Evolutionary conservation across 2,329 filamentous ascomycete species (phyloP).

Genomic region (Penicillium digitatum): DNA sequence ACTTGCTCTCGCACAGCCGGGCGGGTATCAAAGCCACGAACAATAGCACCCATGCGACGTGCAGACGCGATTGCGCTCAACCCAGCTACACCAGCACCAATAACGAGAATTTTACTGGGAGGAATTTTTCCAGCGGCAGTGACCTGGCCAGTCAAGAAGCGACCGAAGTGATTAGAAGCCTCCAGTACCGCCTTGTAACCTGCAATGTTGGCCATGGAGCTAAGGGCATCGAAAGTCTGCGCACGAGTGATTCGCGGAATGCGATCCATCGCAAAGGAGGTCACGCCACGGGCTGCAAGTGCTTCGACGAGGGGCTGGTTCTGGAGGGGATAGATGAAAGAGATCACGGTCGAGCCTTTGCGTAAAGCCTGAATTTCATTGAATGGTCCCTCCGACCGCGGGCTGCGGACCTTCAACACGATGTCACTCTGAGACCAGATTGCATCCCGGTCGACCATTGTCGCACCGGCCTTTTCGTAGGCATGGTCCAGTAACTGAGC

Average conservation of each 20-base stretch:
- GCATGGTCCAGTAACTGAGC: constrained; percentile 75
- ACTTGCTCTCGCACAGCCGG: constrained; percentile 85
- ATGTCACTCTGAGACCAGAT: constrained; percentile 75
- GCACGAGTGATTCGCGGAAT: constrained; percentile 85
- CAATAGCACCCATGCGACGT: constrained; percentile 79
- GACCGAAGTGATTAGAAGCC: constrained; percentile 82
- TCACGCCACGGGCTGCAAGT: constrained; percentile 66
- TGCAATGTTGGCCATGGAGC: constrained; percentile 91
- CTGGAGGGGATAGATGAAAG: constrained; percentile 77
- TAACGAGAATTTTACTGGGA: constrained; percentile 83
- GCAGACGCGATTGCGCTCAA: constrained; percentile 84
- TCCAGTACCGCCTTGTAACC: constrained; percentile 90
- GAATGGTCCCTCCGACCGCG: constrained; percentile 54
- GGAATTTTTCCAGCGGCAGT: constrained; percentile 89
- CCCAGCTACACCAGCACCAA: constrained; percentile 84
- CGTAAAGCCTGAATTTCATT: constrained; percentile 67
- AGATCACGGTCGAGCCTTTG: constrained; percentile 70
- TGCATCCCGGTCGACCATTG: constrained; percentile 63
- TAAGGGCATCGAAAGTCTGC: constrained; percentile 82
- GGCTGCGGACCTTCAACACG: constrained; percentile 76
- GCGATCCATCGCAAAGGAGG: constrained; percentile 87
- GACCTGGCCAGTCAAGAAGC: constrained; percentile 83
- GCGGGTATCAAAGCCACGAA: constrained; percentile 86
- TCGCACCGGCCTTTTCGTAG: constrained; percentile 74
- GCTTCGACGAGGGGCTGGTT: constrained; percentile 72